Percentiles rank a stretch among this genome's conserved stretches.
Evolutionary conservation across 2,329 filamentous ascomycete species (phyloP).

Genomic region (Colletotrichum sp.): DNA sequence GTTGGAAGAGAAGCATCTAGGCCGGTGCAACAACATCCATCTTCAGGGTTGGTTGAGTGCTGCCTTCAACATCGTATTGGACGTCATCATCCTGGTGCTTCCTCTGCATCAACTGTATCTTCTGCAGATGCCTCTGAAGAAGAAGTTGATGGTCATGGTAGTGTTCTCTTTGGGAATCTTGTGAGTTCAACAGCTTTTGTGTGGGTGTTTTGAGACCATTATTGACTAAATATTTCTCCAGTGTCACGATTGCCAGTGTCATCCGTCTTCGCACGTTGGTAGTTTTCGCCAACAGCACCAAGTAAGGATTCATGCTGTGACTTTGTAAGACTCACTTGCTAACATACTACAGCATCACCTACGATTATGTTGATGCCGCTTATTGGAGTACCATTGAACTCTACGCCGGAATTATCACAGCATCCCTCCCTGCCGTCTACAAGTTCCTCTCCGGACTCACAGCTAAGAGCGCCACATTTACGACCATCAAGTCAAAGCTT

Average conservation of each 20-base stretch:
- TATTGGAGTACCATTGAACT: slow-evolving; percentile 19
- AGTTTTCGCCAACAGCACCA: background rate
- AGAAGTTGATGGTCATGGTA: slow-evolving; percentile 19
- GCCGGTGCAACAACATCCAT: background rate
- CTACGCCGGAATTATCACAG: background rate
- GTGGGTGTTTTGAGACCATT: background rate
- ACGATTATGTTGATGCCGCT: background rate
- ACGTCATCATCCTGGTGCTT: slow-evolving; percentile 24
- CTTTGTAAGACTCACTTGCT: background rate
- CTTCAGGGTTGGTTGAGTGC: slow-evolving; percentile 4
- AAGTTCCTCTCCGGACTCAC: background rate
- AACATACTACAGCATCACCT: background rate
- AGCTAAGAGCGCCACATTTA: background rate
- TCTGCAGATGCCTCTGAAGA: slow-evolving; percentile 23
- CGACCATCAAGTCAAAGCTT: background rate
- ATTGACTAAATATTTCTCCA: background rate
- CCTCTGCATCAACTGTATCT: slow-evolving; percentile 21
- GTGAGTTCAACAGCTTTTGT: background rate
- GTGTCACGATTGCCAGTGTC: background rate
- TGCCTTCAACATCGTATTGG: slow-evolving; percentile 24
- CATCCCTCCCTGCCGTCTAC: slow-evolving; percentile 3
- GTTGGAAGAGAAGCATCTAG: background rate
- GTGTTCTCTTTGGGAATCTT: slow-evolving; percentile 25
- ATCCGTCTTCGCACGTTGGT: background rate
- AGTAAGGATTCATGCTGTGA: background rate